Percentiles rank a stretch among this genome's conserved stretches.
Conservation (phyloP, 2,329 filamentous ascomycete species). For the Epichloe typhina region DNA sequence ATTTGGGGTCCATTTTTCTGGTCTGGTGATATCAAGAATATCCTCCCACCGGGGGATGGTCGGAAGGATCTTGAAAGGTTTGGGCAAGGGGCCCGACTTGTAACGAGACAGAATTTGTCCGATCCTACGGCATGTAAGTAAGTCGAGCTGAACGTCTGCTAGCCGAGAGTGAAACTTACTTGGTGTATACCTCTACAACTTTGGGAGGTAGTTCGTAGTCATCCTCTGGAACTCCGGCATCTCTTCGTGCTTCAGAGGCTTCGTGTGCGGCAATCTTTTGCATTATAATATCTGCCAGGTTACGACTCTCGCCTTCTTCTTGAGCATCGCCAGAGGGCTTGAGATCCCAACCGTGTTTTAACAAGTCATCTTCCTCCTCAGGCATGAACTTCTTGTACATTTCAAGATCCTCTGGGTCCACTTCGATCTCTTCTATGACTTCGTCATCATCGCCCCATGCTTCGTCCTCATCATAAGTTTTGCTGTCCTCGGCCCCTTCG, state of each 20-base stretch:
- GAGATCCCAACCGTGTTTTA: slow-evolving; percentile 49
- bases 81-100: slow-evolving; percentile 91
- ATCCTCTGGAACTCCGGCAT: slow-evolving; percentile 52
- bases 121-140: slow-evolving; percentile 38
- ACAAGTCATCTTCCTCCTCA: slow-evolving; percentile 55
- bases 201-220: slow-evolving; percentile 79
- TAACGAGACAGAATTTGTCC: slow-evolving; percentile 82
- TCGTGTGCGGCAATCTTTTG: slow-evolving; percentile 91
- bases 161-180: slow-evolving; percentile 34
- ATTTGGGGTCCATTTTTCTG: slow-evolving; percentile 62
- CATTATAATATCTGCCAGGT: slow-evolving; percentile 84
- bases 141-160: background rate
- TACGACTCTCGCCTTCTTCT: slow-evolving; percentile 44
- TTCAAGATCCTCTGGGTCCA: slow-evolving; percentile 80
- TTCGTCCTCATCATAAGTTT: slow-evolving; percentile 43
- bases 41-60: slow-evolving; percentile 85
- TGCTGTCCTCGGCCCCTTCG: slow-evolving; percentile 29
- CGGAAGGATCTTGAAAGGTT: slow-evolving; percentile 94
- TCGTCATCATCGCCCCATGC: slow-evolving; percentile 74
- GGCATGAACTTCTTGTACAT: slow-evolving; percentile 86
- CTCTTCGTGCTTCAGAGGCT: slow-evolving; percentile 40
- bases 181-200: slow-evolving; percentile 86
- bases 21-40: slow-evolving; percentile 71
- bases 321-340: slow-evolving; percentile 33
- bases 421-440: slow-evolving; percentile 57